A percentile compares a stretch with the other conserved stretches of the same genome.
Conservation (phyloP, 306 rosid genomes). For the Macrotyloma uniflorum region DNA sequence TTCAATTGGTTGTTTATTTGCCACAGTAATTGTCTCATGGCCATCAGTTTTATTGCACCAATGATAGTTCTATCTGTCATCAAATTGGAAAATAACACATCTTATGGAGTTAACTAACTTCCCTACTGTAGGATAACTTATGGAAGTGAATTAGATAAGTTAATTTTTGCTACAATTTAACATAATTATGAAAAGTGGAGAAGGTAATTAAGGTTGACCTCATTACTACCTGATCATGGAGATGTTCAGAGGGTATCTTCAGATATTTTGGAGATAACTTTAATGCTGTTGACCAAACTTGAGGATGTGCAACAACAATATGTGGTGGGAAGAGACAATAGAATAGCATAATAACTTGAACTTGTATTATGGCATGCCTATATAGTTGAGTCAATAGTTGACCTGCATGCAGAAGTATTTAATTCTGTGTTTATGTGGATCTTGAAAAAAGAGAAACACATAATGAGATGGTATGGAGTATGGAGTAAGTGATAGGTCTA, state of each 20-base stretch:
- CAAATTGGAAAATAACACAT: background rate
- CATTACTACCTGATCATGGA: slow-evolving; percentile 1
- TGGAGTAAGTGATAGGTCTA: background rate
- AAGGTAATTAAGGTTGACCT: background rate
- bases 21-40: background rate
- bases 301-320: background rate
- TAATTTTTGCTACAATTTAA: background rate
- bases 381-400: slow-evolving; percentile 18
- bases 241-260: background rate
- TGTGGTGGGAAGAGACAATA: background rate
- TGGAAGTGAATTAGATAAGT: background rate
- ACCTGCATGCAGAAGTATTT: background rate
- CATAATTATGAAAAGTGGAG: background rate
- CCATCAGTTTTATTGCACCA: background rate
- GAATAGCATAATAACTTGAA: background rate
- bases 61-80: background rate
- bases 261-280: background rate
- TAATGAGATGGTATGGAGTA: background rate
- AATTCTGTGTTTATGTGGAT: background rate
- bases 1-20: background rate
- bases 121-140: background rate
- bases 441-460: background rate
- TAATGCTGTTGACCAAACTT: background rate
- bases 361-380: slow-evolving; percentile 8
- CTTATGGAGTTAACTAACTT: background rate